Evolutionary conservation across 768 basidiomycete species (phyloP), one percentile per base, ranked within the genome.

Genomic region (Xerocomus potaroensis): DNA sequence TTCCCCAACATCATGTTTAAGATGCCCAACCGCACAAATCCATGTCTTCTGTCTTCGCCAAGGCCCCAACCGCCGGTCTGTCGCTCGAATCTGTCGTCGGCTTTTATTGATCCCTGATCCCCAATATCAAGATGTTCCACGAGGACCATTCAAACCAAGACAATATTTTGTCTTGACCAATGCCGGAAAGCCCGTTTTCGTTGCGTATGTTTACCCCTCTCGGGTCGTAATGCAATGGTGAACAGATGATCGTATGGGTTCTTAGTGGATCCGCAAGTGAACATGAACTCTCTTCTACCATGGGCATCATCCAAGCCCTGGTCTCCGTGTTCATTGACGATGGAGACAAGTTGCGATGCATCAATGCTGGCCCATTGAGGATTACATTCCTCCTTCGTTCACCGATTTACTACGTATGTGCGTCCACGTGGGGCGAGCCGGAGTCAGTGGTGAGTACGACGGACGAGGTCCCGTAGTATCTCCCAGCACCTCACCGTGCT

Each of bases 121-220:
- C 10, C 36, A 10, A 7, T 32, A 5, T 30, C 11, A 44, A 58
- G 53, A 55, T 37, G 50, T 40, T 43, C 37, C 40, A 27, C 51
- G 43, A 2, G 53, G 63, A n/a, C 51, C 50, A 12, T 68, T 66
- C 58, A 69, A 73, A 42, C 79, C 78, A 19, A 76, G 93, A 43
- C 81, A 91, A 61, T 99, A 97, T 65, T 96, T 89, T 60, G 79
- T 97, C 14, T 75, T 98, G 16, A 97, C 94, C 0, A 83, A 94
- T 51, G 96, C 96, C 24, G 96, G 96, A 23, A 98, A 99, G 66
- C 94, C 94, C n/a, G 93, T 99, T 10, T 99, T 89, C 60, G 75
- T 82, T 34, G 91, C 89, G 93, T 88, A 64, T 49, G 72, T 55
- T 38, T 5, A 31, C 9, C 16, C 26, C 15, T 18, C n/a, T n/a